A percentile compares a stretch with the other conserved stretches of the same genome.
phyloP scores from a whole-genome alignment of 805 yeast species.

The Sugiyamaella floridensis region DNA sequence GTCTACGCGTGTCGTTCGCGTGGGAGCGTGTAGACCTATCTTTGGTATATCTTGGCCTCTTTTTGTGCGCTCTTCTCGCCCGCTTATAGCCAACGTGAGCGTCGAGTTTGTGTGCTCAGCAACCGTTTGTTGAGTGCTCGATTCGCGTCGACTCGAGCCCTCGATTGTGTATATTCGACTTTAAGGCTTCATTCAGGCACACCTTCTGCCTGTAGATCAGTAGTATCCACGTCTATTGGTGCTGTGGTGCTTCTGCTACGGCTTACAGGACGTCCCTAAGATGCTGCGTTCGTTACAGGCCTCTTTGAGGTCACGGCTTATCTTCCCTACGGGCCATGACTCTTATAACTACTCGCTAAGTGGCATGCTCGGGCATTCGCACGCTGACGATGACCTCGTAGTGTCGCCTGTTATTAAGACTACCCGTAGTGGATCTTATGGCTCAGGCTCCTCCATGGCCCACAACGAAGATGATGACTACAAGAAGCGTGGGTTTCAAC shows the following conservation, averaged over 20 bases:
- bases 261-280: not conserved
- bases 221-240: no score
- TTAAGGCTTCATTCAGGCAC: no score
- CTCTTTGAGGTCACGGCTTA: not conserved
- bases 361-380: not conserved
- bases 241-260: no score
- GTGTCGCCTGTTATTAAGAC: not conserved
- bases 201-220: no score
- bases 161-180: no score
- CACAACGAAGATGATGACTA: not conserved
- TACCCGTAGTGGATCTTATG: not conserved
- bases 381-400: not conserved
- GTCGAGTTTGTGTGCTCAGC: no score
- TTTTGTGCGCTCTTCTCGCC: no score
- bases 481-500: not conserved
- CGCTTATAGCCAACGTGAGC: no score
- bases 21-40: not conserved
- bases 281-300: not conserved
- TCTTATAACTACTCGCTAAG: not conserved
- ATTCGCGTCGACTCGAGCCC: no score
- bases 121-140: no score
- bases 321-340: not conserved
- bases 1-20: not conserved
- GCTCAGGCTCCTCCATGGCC: not conserved
- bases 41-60: no score